Evolutionary conservation across 257 asterid genomes (phyloP).

Genomic region (Nicotiana benthamiana): DNA sequence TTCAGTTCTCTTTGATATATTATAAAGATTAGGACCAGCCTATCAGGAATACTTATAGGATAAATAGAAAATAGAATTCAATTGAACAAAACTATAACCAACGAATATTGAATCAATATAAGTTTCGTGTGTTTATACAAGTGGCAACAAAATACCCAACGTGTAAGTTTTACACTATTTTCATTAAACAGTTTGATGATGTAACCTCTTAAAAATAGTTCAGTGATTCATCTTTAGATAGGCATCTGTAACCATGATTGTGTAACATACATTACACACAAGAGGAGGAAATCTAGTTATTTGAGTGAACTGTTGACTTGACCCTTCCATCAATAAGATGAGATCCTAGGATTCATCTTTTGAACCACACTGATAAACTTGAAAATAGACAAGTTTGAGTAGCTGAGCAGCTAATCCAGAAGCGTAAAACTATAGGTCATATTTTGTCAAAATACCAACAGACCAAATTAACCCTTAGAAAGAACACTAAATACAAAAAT

Average conservation of each 20-base stretch:
- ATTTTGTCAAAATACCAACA: background rate
- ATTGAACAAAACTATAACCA: too few relatives aligned
- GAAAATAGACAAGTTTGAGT: too few relatives aligned
- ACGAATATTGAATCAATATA: background rate
- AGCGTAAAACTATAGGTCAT: background rate
- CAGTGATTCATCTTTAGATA: background rate
- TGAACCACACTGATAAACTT: background rate
- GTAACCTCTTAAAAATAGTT: background rate
- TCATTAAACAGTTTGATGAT: background rate
- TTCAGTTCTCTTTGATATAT: too few relatives aligned
- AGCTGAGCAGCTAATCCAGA: constrained; percentile 1
- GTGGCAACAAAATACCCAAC: background rate
- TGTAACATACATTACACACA: background rate
- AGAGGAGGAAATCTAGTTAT: background rate
- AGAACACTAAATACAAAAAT: background rate
- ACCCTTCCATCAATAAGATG: background rate
- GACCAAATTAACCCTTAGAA: background rate
- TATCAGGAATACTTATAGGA: too few relatives aligned
- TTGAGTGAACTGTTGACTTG: background rate
- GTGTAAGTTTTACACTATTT: background rate
- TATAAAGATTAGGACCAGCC: too few relatives aligned
- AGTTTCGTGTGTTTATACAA: background rate
- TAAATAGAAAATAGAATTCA: too few relatives aligned
- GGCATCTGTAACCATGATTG: background rate
- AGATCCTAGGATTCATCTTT: background rate